Base-by-base conservation (phyloP, 2,329 filamentous ascomycete genomes). In the Pseudogymnoascus sp. region DNA sequence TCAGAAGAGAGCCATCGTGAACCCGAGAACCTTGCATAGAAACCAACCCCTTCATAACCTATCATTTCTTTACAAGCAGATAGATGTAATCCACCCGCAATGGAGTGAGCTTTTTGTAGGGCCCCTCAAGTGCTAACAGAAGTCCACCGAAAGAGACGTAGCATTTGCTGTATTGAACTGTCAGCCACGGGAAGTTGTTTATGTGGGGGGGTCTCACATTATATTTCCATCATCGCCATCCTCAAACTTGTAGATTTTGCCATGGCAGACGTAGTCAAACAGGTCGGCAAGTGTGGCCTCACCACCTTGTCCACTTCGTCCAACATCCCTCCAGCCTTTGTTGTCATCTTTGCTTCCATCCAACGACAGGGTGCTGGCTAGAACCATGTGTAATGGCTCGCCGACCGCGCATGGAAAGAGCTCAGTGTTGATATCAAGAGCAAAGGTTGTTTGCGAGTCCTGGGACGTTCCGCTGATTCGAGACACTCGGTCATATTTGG, bases 121-220 rank as follows among this genome's bases (percentile, higher is more conserved):
- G 95, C 5, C 96, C 95, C 72, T 96, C 90, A 63, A 99, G 82
- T 71, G 89, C 91, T 78, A 97, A 87, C 71, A 99, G 78, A 67
- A 99, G 80, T 6, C 95, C 95, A 59, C 95, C 95, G 72, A 97
- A 99, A 1, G 92, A 96, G 70, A 96, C 83, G 77, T 93, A 99
- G 29, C 92, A 91, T 75, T 96, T 96, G 74, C 93, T 97, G 69
- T 68, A 66, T 62, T 64, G 26, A 50, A 38, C 26, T 68, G 42
- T 66, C 64, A 56, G 50, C 29, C 16, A 33, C 50, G 50, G 33
- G 6, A 56, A 33, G 10, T 53, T 31, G 50, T 33, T 35, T 19
- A 19, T 19, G 19, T 19, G n/a, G 19, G 62, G 29, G 62, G 65
- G 65, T 82, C 89, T 80, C 78, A 97, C 93, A 96, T 93, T 64